Evolutionary conservation across 352 stramenopile species (phyloP).

Genomic region (Globisporangium paroecandrum): DNA sequence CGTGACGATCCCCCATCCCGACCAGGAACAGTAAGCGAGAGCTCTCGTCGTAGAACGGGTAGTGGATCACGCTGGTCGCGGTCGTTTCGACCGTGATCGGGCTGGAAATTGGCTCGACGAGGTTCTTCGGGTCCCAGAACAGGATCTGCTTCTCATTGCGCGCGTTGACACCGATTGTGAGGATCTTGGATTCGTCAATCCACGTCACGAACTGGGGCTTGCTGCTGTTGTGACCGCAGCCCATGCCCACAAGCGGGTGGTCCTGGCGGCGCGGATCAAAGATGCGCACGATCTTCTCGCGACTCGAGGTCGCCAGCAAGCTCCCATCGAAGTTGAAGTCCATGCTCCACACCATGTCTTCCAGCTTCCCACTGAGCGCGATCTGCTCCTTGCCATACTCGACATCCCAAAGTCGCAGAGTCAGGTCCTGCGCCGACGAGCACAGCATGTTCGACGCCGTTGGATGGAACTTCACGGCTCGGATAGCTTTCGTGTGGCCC

Average conservation of each 20-base stretch:
- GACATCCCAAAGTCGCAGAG: constrained; percentile 75
- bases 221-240: constrained; percentile 62
- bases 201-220: constrained; percentile 74
- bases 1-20: constrained; percentile 54
- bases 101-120: constrained; percentile 56
- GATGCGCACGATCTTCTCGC: constrained; percentile 68
- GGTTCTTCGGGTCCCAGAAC: constrained; percentile 70
- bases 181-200: constrained; percentile 34
- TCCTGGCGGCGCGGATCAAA: constrained; percentile 55
- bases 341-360: constrained; percentile 76
- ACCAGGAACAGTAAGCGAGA: constrained; percentile 71
- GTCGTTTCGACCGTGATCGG: constrained; percentile 36
- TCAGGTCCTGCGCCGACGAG: constrained; percentile 54
- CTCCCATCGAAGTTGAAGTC: constrained; percentile 61
- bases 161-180: constrained; percentile 56
- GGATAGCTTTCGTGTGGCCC: constrained; percentile 53
- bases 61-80: constrained; percentile 40
- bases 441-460: constrained; percentile 56
- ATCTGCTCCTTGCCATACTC: constrained; percentile 43
- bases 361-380: constrained; percentile 48
- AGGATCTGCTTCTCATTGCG: constrained; percentile 65
- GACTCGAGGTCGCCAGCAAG: constrained; percentile 63
- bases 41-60: constrained; percentile 65
- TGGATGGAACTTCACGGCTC: constrained; percentile 65
- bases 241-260: constrained; percentile 57